These are phyloP conservation scores for Mycosarcoma maydis DNA, from an alignment of 1,284 basidiomycete genomes.

Conservation along the genomic window DNA sequence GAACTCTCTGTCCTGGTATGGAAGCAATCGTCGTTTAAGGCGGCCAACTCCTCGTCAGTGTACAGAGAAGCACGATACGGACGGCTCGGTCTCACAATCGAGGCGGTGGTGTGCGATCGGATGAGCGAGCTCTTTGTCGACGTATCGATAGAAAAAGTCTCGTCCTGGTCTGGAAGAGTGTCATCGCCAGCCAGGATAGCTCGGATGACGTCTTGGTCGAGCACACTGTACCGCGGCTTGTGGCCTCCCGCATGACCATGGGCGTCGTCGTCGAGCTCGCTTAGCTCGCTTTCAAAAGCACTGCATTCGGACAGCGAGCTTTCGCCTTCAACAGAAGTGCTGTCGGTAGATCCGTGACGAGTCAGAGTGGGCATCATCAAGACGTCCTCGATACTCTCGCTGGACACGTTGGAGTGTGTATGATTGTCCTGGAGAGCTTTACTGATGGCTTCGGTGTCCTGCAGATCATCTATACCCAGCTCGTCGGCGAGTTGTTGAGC, in stretches of 20 bases:
- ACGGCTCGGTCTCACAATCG: slow-evolving; percentile 21
- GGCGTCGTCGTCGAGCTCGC: slow-evolving; percentile 14
- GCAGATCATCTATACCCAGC: slow-evolving; percentile 36
- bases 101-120: slow-evolving; percentile 30
- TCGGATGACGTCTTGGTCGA: slow-evolving; percentile 38
- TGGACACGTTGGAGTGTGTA: slow-evolving; percentile 5
- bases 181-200: slow-evolving; percentile 35
- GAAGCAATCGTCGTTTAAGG: slow-evolving; percentile 6
- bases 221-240: slow-evolving; percentile 31
- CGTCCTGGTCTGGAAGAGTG: neutral
- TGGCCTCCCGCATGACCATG: slow-evolving; percentile 1
- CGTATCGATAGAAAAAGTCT: neutral
- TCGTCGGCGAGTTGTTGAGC: slow-evolving; percentile 45
- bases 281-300: slow-evolving; percentile 29
- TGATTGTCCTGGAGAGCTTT: slow-evolving; percentile 4
- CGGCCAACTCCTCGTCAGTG: slow-evolving; percentile 47
- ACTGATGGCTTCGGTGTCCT: slow-evolving; percentile 32
- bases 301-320: slow-evolving; percentile 36
- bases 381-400: slow-evolving; percentile 18
- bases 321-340: slow-evolving; percentile 26
- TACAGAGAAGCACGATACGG: slow-evolving; percentile 55
- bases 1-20: slow-evolving; percentile 41
- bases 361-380: slow-evolving; percentile 23
- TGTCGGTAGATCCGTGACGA: slow-evolving; percentile 14
- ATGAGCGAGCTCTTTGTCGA: slow-evolving; percentile 10